phyloP scores from a whole-genome alignment of 371 early-diverging fungal genomes.

The Furculomyces boomerangus region DNA sequence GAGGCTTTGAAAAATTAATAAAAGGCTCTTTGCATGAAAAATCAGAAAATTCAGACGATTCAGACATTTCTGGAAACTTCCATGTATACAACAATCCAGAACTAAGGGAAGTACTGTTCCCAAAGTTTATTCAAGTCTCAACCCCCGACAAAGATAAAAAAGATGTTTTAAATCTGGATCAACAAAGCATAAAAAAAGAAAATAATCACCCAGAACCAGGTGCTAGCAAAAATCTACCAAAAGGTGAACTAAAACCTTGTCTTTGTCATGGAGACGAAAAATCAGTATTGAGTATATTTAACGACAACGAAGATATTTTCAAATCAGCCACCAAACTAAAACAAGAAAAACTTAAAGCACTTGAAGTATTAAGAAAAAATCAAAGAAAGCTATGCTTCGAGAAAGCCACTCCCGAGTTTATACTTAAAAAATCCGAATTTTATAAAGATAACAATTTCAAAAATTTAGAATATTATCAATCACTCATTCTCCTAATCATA shows the following conservation, averaged over 20 bases:
- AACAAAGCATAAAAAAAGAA: too few species aligned
- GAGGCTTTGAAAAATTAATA: too few species aligned
- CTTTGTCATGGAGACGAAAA: neutral
- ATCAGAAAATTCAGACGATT: too few species aligned
- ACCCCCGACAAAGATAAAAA: too few species aligned
- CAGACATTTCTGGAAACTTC: too few species aligned
- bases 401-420: neutral
- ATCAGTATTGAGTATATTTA: neutral
- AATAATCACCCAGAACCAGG: neutral
- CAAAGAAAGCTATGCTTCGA: neutral
- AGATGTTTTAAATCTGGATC: too few species aligned
- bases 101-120: too few species aligned
- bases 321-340: neutral
- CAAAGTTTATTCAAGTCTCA: too few species aligned
- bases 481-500: neutral
- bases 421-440: neutral
- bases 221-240: neutral
- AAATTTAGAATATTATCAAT: neutral
- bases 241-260: neutral
- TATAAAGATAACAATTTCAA: neutral
- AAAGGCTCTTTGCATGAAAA: too few species aligned
- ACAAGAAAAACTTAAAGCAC: neutral
- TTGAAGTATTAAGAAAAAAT: neutral
- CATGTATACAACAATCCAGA: too few species aligned
- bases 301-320: neutral